These are phyloP conservation scores for Brachypodium distachyon DNA, from an alignment of 202 grass and related monocot species.

Conservation along the genomic window DNA sequence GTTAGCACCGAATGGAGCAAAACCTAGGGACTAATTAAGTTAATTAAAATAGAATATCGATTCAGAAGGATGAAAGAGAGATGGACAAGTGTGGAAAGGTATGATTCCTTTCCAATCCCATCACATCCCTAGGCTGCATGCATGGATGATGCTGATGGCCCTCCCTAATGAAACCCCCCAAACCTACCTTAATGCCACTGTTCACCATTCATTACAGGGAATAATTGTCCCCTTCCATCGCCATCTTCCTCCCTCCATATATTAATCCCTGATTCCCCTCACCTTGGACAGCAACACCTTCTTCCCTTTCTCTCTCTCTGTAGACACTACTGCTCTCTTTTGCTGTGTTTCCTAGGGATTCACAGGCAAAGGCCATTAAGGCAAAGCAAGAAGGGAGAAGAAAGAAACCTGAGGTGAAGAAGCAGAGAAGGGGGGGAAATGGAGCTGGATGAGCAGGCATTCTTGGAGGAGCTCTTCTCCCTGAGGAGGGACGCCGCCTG, in stretches of 20 bases:
- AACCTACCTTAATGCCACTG: conserved; percentile 21
- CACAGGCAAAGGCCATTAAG: not conserved
- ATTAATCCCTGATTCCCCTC: conserved; percentile 18
- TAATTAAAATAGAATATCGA: not conserved
- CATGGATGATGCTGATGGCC: not conserved
- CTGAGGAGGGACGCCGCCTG: conserved; percentile 45
- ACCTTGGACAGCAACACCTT: not conserved
- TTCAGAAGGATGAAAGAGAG: not conserved
- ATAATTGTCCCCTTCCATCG: conserved; percentile 71
- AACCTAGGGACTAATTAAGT: not conserved
- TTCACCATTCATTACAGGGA: conserved; percentile 62
- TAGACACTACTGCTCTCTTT: not conserved
- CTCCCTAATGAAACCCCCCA: conserved; percentile 24
- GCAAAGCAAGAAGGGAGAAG: not conserved
- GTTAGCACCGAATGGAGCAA: not conserved
- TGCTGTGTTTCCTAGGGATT: not conserved
- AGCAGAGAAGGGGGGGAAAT: conserved; percentile 14
- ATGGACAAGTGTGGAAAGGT: not conserved
- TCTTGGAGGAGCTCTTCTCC: conserved; percentile 87
- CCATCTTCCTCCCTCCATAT: conserved; percentile 23
- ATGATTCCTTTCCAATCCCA: conserved; percentile 41
- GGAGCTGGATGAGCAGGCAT: conserved; percentile 89
- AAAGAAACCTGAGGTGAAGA: not conserved
- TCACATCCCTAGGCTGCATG: conserved; percentile 1
- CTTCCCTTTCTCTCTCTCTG: not conserved